Conservation (phyloP, 73 alveolate genomes). For the Paramecium caudatum region DNA sequence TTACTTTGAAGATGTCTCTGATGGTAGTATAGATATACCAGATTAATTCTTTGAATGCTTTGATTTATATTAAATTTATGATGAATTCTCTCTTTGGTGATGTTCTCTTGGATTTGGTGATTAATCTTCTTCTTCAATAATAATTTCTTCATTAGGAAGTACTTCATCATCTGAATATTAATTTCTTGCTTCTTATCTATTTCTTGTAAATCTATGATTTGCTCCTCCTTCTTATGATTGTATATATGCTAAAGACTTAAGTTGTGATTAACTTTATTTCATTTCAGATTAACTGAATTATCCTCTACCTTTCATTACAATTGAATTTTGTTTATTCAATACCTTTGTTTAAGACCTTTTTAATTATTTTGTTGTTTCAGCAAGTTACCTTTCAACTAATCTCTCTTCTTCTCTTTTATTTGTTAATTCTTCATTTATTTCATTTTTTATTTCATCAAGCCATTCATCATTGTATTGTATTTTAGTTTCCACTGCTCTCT, state of each 20-base stretch:
- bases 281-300: too few relatives aligned
- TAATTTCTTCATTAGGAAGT: conserved; percentile 17
- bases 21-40: not conserved
- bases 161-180: not conserved
- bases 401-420: not conserved
- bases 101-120: too few relatives aligned
- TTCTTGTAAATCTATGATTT: not conserved
- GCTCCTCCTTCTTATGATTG: conserved; percentile 17
- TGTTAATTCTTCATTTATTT: not conserved
- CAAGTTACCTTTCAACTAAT: too few relatives aligned
- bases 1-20: too few relatives aligned
- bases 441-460: conserved; percentile 1
- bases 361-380: too few relatives aligned
- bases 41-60: conserved; percentile 26
- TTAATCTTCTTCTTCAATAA: conserved; percentile 10
- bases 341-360: too few relatives aligned
- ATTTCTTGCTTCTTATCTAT: not conserved
- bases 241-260: too few relatives aligned
- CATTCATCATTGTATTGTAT: not conserved
- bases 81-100: too few relatives aligned
- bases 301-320: too few relatives aligned
- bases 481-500: too few relatives aligned
- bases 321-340: too few relatives aligned
- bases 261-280: too few relatives aligned
- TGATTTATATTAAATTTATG: not conserved